Evolutionary conservation across 1,139 yeast species (phyloP), one percentile per base, ranked within the genome.

Genomic region (Sugiyamaella grinbergsii): DNA sequence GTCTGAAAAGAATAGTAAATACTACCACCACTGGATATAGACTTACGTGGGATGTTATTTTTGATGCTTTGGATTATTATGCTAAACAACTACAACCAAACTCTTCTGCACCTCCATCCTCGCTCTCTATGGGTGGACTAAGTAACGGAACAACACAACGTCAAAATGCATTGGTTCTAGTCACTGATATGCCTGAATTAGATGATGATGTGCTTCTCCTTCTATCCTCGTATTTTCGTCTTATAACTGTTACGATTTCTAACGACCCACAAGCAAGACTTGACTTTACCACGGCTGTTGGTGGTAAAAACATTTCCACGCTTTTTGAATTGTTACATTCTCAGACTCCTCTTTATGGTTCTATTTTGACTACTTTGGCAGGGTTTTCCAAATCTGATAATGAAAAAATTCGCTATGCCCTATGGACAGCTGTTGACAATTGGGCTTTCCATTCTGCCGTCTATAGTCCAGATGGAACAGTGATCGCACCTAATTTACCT

Each of bases 121-220:
- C 34, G n/a, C 36, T 43, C 19, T 34, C 47, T 15, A 19, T 34
- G 20, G 46, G 46, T 8, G 39, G 32, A 10, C 20, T 42, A 7
- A 32, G 39, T 16, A 19, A 13, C 8, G 31, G 16, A 51, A 33
- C 11, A 23, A 33, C 32, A 19, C 13, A n/a, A 11, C 29, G 33
- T 4, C 24, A 13, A 16, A 22, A 22, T 11, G 50, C 51, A 3
- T 26, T 36, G 23, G 49, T 47, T 11, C 13, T 22, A 3, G 38
- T 47, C 1, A 42, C 38, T 7, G 47, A 41, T 28, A 47, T 40
- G 41, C 51, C 47, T 28, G 42, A 41, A 20, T 24, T 42, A 28
- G 51, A 47, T 26, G 95, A 88, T 59, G 96, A 89, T 63, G 84
- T 91, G 0, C 71, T 86, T n/a, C 78, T 88, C 5, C 81, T 87